Evolutionary conservation across 129 eudicot species (phyloP), one percentile per base, ranked within the genome.

Genomic region (Solidago caesia): DNA sequence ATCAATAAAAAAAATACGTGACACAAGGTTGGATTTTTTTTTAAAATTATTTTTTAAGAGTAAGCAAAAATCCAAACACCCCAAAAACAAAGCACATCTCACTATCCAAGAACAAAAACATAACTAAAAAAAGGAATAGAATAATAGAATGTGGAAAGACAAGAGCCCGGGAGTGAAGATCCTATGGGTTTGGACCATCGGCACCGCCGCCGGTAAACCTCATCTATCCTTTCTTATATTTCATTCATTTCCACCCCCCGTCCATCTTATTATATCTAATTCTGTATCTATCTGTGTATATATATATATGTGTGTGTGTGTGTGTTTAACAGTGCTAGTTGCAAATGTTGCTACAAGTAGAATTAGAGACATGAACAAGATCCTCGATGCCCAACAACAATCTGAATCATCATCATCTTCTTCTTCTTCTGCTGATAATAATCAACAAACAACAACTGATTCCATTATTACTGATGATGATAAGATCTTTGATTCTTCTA

Each of bases 151-250:
- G 96, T 89, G 91, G 91, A 84, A 78, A 58, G 91, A 89, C 82
- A 89, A 84, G 86, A 85, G 91, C 53, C 87, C 96, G 46, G 96
- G 96, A 27, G 88, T 89, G 21, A 89, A 89, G 85, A 89, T 89
- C 69, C 91, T 89, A 0, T 89, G 96, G 96, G 5, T 89, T 16
- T 89, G 96, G 96, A 86, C 96, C 15, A 73, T 89, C 83, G 96
- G 96, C 57, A 89, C 96, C 8, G 96, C 96, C 60, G 91, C 87
- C 58, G 76, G 96, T 89, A 81, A 64, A 8, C 16, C 16, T 29
- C 45, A 52, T 21, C 21, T 21, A 21, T 51, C 82, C 46, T 6
- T 11, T 72, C 15, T 41, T 12, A 21, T 21, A 21, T 21, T 21
- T 21, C 21, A 21, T 7, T 45, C 41, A 44, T 67, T 53, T 55